Evolutionary conservation across 1,139 yeast genomes (phyloP), one percentile per base, ranked within the genome.

Genomic region (Pichia cactophila): DNA sequence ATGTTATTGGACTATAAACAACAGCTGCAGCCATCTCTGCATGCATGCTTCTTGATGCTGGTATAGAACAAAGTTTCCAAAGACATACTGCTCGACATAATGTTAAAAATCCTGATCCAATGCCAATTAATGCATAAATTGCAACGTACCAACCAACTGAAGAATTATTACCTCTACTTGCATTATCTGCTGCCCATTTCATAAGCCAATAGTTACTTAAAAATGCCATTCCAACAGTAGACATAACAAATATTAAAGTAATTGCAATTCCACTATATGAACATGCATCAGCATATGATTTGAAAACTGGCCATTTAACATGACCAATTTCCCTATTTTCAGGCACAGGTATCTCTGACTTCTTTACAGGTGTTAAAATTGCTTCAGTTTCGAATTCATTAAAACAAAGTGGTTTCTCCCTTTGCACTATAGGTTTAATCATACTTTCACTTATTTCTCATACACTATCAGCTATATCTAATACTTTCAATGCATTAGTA

Each of bases 401-500:
- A 28, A 23, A 48, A 42, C 43, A 52, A 49, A 17, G 9, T 33
- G 23, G n/a, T 45, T 43, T 26, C 52, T 31, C 48, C 42, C 50
- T 10, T 46, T 28, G 4, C 44, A 43, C 23, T 50, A 47, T 39
- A 44, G 45, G n/a, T 42, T 37, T 31, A 10, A 31, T 14, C 10
- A 31, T 31, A 11, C 35, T 5, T 11, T 77, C 77, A 51, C 79
- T 73, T 20, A 87, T 71, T 65, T 86, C 72, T 53, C 77, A 73
- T 38, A 88, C 74, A 49, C 72, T 72, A 54, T 79, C 72, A 0
- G 96, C 87, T 55, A 82, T 76, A 55, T 80, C 76, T 61, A 88
- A 74, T 14, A 87, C 90, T 45, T 81, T 77, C 39, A 86, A 81
- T 7, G 86, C 78, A 65, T 89, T 89, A 2, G 97, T 89, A 2